phyloP scores from a whole-genome alignment of 2,329 filamentous ascomycete species.

The Davidsoniella eucalypti region DNA sequence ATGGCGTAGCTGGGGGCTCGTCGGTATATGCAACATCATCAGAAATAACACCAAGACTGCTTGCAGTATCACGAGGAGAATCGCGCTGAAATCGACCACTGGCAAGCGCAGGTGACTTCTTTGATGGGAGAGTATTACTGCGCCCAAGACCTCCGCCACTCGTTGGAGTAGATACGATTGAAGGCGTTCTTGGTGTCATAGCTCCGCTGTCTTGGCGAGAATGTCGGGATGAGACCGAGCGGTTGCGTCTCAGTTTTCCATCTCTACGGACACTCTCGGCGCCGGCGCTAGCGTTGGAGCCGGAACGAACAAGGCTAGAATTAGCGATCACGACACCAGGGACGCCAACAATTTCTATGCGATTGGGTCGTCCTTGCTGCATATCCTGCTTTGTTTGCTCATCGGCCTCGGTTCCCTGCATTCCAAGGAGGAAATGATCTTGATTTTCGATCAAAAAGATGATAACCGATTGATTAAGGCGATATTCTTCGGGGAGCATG shows the following conservation, averaged over 20 bases:
- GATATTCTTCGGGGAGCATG: constrained; percentile 89
- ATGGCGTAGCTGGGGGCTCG: background rate
- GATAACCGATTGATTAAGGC: constrained; percentile 86
- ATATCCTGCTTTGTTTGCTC: constrained; percentile 52
- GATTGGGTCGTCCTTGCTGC: constrained; percentile 48
- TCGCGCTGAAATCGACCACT: constrained; percentile 45
- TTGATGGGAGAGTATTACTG: constrained; percentile 89
- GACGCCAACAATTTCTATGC: constrained; percentile 15
- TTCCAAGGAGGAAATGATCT: constrained; percentile 93
- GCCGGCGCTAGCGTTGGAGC: constrained; percentile 76
- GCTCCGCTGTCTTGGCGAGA: constrained; percentile 9
- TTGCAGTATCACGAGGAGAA: constrained; percentile 13
- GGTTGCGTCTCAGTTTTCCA: constrained; percentile 67
- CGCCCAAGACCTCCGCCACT: constrained; percentile 32
- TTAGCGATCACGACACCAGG: constrained; percentile 20
- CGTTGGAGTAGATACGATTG: constrained; percentile 34
- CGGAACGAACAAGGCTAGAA: constrained; percentile 45
- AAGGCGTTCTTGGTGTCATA: constrained; percentile 8
- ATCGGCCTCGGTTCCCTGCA: constrained; percentile 97
- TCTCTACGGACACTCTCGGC: constrained; percentile 74
- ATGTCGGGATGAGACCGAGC: constrained; percentile 71
- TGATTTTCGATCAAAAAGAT: constrained; percentile 98
- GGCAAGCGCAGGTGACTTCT: constrained; percentile 60
- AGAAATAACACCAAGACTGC: constrained; percentile 7
- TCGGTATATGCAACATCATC: constrained; percentile 4